Evolutionary conservation across 257 asterid genomes (phyloP), one percentile per base, ranked within the genome.

Genomic region (Voacanga thouarsii): DNA sequence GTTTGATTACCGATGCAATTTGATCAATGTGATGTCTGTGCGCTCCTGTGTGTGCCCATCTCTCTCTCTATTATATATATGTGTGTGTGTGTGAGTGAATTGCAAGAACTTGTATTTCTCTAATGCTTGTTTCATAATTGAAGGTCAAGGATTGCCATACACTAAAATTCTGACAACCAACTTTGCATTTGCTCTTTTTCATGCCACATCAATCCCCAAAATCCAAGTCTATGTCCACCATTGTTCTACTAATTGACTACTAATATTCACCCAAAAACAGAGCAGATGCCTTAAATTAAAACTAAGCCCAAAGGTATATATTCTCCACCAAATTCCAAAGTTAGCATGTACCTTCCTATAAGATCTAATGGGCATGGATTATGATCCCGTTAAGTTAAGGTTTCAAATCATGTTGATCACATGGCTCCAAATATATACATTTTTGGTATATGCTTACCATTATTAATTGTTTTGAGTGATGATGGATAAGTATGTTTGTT

Each of bases 41-140:
- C 37, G 37, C 37, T 33, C 37, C 37, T 33, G 37, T 33, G 37
- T 33, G 37, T 33, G 37, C 37, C 37, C 37, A 1, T 33, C 37
- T 33, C 37, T 33, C 37, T 33, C 37, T 33, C 37, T 33, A 1
- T 33, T 9, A 33, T 23, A 45, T 8, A 7, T 43, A 43, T 43
- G 47, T 4, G 9, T 7, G 47, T 11, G 9, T 47, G 15, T 0
- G 5, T 30, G 4, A 61, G 7, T 24, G 16, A 19, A 43, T 47
- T 21, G 65, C 71, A 67, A 56, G 72, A 26, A 43, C 16, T 41
- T n/a, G 66, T 63, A 57, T 78, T 45, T 44, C 41, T 50, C 47
- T 9, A 49, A 45, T 16, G 24, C 55, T 26, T 37, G 23, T 19
- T 10, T 61, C 41, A 1, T 16, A 59, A 44, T 75, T 44, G 41